Conservation (phyloP, 768 basidiomycete species). For the Collybia sordida region DNA sequence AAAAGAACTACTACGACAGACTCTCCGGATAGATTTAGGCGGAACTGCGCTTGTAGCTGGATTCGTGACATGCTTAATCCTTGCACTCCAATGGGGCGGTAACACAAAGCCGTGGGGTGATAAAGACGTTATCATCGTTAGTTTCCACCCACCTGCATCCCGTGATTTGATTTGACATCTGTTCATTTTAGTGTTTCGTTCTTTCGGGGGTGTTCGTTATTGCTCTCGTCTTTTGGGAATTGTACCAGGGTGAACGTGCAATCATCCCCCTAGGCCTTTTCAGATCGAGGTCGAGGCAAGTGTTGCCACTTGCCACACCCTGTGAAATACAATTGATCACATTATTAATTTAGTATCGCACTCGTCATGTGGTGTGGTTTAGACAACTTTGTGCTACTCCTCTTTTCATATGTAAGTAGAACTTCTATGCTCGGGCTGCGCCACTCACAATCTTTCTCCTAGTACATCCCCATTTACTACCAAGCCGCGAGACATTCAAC, state of each 20-base stretch:
- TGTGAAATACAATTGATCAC: too few species aligned
- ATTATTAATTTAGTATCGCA: too few species aligned
- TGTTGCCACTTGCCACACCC: too few species aligned
- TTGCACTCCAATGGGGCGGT: constrained; percentile 51
- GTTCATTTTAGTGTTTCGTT: not conserved
- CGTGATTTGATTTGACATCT: not conserved
- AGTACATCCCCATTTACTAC: too few species aligned
- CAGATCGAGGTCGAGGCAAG: too few species aligned
- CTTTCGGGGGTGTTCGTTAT: constrained; percentile 24
- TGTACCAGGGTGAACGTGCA: constrained; percentile 28
- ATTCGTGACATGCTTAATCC: constrained; percentile 34
- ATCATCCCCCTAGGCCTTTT: constrained; percentile 37
- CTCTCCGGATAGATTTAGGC: constrained; percentile 43
- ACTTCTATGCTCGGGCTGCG: too few species aligned
- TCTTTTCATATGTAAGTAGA: too few species aligned
- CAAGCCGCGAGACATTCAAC: too few species aligned
- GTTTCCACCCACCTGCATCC: not conserved
- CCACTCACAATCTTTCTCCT: too few species aligned
- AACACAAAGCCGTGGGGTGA: constrained; percentile 43
- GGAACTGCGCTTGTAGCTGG: constrained; percentile 36
- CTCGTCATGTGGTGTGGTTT: too few species aligned
- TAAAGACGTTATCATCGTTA: constrained; percentile 26
- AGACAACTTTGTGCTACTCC: too few species aligned
- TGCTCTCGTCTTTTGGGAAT: constrained; percentile 33
- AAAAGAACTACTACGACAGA: too few species aligned